phyloP scores from a whole-genome alignment of 2,329 filamentous ascomycete species.

The Orbilia javanica region DNA sequence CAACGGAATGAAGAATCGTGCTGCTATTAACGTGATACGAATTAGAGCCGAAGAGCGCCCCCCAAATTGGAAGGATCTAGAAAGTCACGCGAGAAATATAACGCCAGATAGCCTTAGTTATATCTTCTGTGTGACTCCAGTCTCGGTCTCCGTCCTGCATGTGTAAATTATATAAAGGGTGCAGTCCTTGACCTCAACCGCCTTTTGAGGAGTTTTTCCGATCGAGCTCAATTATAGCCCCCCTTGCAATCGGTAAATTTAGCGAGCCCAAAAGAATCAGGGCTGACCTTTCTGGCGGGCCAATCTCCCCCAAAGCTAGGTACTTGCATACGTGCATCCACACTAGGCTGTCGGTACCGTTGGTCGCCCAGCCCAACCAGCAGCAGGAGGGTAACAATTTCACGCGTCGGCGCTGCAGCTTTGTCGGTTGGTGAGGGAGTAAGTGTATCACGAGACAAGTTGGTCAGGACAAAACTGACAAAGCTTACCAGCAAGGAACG shows the following conservation, averaged over 20 bases:
- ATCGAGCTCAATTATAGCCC: constrained; percentile 7
- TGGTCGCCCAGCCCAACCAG: not conserved
- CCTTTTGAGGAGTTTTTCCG: constrained; percentile 28
- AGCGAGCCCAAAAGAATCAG: constrained; percentile 37
- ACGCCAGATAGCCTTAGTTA: no score
- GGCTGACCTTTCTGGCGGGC: constrained; percentile 18
- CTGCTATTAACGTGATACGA: no score
- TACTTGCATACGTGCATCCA: no score
- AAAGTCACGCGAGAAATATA: not conserved
- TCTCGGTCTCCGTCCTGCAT: no score
- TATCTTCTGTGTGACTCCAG: no score
- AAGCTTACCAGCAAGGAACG: not conserved
- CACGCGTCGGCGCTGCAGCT: constrained; percentile 37
- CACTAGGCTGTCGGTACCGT: constrained; percentile 15
- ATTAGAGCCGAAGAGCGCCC: no score
- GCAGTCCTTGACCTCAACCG: not conserved
- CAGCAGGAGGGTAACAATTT: constrained; percentile 22
- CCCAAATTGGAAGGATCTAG: not conserved
- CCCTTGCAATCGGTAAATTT: constrained; percentile 21
- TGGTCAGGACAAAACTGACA: not conserved
- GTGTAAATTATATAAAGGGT: not conserved
- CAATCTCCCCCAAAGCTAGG: constrained; percentile 22
- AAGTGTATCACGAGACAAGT: constrained; percentile 50
- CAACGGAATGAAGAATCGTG: no score
- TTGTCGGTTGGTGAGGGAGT: no score